A percentile compares a stretch with the other conserved stretches of the same genome.
Evolutionary conservation across 2,329 filamentous ascomycete species (phyloP).

Genomic region (Aspergillus arachidicola): DNA sequence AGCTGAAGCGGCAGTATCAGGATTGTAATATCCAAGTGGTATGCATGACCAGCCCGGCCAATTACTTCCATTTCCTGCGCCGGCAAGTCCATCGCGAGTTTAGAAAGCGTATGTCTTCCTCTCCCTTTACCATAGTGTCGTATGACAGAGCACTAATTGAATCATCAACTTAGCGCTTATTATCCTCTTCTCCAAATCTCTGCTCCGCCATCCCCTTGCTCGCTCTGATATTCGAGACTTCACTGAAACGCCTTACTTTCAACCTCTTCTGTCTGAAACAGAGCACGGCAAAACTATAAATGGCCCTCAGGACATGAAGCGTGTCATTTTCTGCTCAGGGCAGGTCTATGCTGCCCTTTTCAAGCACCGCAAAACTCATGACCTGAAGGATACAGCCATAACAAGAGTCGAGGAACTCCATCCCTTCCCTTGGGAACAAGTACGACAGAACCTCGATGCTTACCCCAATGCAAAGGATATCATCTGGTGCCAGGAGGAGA

Average conservation of each 20-base stretch:
- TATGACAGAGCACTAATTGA: background rate
- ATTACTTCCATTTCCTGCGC: slow-evolving; percentile 6
- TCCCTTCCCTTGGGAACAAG: slow-evolving; percentile 3
- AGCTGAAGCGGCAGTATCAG: slow-evolving; percentile 1
- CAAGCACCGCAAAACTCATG: background rate
- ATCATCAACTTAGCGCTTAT: background rate
- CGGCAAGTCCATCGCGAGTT: slow-evolving; percentile 2
- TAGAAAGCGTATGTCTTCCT: slow-evolving; percentile 2
- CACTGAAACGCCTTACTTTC: background rate
- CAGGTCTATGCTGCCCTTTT: slow-evolving; percentile 3
- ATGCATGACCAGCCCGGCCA: slow-evolving; percentile 6
- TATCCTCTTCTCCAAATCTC: slow-evolving; percentile 4
- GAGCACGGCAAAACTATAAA: background rate
- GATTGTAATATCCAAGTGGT: slow-evolving; percentile 7
- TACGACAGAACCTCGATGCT: background rate
- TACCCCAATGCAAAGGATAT: slow-evolving; percentile 1
- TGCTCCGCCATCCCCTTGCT: background rate
- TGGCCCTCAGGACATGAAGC: background rate
- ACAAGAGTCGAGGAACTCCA: background rate
- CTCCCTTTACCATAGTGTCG: background rate
- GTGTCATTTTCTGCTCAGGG: slow-evolving; percentile 3
- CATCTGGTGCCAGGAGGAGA: slow-evolving; percentile 5
- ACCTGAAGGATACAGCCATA: background rate
- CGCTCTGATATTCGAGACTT: background rate
- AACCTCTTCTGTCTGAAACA: background rate